Conservation (phyloP, 1,139 yeast genomes). For the Pneumocystis oryctolagi region DNA sequence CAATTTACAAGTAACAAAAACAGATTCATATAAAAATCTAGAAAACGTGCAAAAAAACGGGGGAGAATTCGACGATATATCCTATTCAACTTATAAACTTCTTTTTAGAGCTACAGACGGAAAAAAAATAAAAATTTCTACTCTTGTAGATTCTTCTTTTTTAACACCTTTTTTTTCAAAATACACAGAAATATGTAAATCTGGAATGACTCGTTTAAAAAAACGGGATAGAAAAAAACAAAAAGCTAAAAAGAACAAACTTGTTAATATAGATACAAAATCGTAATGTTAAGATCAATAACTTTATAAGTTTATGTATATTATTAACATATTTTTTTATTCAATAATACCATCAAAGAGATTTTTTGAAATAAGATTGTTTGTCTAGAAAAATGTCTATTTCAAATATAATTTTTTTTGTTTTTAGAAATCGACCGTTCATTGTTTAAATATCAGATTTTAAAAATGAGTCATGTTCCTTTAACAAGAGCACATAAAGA, state of each 20-base stretch:
- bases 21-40: background rate
- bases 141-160: conserved; percentile 2
- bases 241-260: background rate
- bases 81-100: background rate
- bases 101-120: conserved; percentile 9
- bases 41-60: background rate
- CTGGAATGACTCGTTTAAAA: conserved; percentile 8
- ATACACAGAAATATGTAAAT: conserved; percentile 5
- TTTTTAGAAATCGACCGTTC: too few relatives aligned
- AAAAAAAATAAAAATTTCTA: conserved; percentile 5
- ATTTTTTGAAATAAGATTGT: too few relatives aligned
- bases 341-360: too few relatives aligned
- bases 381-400: too few relatives aligned
- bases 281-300: background rate
- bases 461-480: background rate
- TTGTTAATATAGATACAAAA: background rate
- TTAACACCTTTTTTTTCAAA: conserved; percentile 2
- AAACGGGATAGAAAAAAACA: conserved; percentile 9
- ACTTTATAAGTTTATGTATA: background rate
- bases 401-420: too few relatives aligned
- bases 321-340: too few relatives aligned
- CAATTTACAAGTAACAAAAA: background rate
- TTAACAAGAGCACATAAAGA: background rate
- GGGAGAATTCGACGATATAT: background rate
- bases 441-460: too few relatives aligned